These are phyloP conservation scores for Scheffersomyces segobiensis DNA, from an alignment of 1,139 yeast species.

Conservation along the genomic window DNA sequence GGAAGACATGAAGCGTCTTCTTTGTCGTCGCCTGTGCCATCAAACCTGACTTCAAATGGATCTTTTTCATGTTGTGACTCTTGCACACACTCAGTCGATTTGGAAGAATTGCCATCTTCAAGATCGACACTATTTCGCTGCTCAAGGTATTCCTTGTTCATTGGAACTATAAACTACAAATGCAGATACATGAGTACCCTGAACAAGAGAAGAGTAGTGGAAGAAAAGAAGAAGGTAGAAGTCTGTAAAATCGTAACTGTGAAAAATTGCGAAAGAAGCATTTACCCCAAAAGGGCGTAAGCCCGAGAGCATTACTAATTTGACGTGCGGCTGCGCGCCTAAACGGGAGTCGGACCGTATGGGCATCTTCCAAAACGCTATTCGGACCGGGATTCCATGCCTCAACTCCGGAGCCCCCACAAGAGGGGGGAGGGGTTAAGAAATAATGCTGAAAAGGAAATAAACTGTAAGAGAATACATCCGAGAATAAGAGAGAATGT, in stretches of 20 bases:
- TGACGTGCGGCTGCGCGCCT: neutral
- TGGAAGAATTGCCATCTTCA: neutral
- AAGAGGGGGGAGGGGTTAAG: neutral
- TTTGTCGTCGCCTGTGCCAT: slow-evolving; percentile 22
- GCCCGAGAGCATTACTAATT: neutral
- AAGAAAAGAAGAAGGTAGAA: neutral
- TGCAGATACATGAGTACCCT: neutral
- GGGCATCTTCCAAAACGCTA: neutral
- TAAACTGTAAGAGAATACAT: neutral
- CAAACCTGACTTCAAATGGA: slow-evolving; percentile 20
- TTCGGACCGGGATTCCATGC: neutral
- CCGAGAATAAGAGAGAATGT: neutral
- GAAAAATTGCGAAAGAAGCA: neutral
- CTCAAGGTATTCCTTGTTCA: neutral
- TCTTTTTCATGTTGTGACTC: slow-evolving; percentile 4
- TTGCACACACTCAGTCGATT: neutral
- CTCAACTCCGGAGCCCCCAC: neutral
- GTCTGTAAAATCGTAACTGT: neutral
- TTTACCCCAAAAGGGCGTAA: neutral
- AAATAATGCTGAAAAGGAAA: too few species aligned
- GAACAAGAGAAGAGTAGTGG: neutral
- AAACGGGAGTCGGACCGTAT: neutral
- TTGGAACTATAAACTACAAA: neutral
- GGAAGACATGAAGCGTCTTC: slow-evolving; percentile 27
- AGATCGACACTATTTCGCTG: neutral